phyloP scores from a whole-genome alignment of 2,329 filamentous ascomycete genomes.

The Aspergillus versicolor region DNA sequence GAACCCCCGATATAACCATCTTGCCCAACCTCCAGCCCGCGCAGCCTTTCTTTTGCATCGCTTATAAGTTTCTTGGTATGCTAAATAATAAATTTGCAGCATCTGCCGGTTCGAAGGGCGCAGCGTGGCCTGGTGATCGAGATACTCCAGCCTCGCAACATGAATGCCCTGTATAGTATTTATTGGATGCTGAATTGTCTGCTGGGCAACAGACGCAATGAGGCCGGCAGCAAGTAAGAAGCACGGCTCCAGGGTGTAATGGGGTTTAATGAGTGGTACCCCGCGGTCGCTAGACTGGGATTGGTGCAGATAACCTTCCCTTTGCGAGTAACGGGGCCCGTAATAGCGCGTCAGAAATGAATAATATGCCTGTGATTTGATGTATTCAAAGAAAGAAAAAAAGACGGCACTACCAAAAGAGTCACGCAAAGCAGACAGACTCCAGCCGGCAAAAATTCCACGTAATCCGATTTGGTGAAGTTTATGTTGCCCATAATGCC shows the following conservation, averaged over 20 bases:
- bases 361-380: conserved; percentile 64
- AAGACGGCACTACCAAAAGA: conserved; percentile 61
- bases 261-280: conserved; percentile 55
- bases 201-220: conserved; percentile 58
- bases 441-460: conserved; percentile 64
- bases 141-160: conserved; percentile 58
- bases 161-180: conserved; percentile 61
- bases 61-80: conserved; percentile 60
- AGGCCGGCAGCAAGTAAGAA: conserved; percentile 62
- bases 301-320: conserved; percentile 29
- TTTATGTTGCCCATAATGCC: conserved; percentile 61
- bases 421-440: conserved; percentile 60
- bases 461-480: conserved; percentile 59
- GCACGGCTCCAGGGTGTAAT: conserved; percentile 62
- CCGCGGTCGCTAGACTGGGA: conserved; percentile 30
- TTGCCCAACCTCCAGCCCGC: conserved; percentile 53
- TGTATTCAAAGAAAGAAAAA: conserved; percentile 62
- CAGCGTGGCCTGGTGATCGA: conserved; percentile 54
- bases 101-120: conserved; percentile 43
- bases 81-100: conserved; percentile 57
- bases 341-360: conserved; percentile 61
- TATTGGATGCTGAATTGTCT: conserved; percentile 59
- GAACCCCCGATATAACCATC: conserved; percentile 60
- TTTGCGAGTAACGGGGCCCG: conserved; percentile 37
- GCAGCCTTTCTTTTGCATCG: conserved; percentile 54